Base-by-base conservation (phyloP, 495 filamentous ascomycete genomes). In the Bryoglossum gracile region DNA sequence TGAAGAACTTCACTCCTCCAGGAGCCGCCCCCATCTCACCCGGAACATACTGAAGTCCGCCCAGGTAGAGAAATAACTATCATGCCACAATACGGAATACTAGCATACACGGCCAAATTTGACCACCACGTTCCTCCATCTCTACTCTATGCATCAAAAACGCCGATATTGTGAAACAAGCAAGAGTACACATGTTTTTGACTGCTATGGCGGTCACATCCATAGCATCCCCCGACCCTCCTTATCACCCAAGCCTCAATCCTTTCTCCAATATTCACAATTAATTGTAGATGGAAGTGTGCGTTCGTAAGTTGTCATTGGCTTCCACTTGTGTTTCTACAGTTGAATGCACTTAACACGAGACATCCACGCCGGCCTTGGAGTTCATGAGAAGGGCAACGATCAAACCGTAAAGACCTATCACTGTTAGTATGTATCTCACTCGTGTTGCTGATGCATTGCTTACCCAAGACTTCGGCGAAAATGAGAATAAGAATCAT, bases 401-500 rank as follows among this genome's bases (percentile, higher is more conserved):
- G 63, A 98, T 98, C 59, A 98, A 75, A 57, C 92, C 92, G 74
- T 98, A 98, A 37, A 98, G 86, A 87, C 87, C 84, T 88, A 53
- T 18, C 26, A 36, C 26, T 34, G 36, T 53, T 48, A 58, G 53
- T 32, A 43, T n/a, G n/a, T n/a, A n/a, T n/a, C n/a, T n/a, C n/a
- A n/a, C n/a, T n/a, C n/a, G n/a, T n/a, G n/a, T n/a, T n/a, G n/a
- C n/a, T n/a, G n/a, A n/a, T n/a, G n/a, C n/a, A n/a, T n/a, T n/a
- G 73, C 82, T 55, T 72, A 89, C 89, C 92, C 81, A 98, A 71
- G 55, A 97, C 92, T 94, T 97, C 92, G 62, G 94, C 92, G 76
- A 98, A 98, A 95, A 98, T 98, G 76, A 98, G 89, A 76, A 98
- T 98, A 63, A 98, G 73, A 74, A 98, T 97, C 92, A 98, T 98